phyloP scores from a whole-genome alignment of 2,329 filamentous ascomycete species.

The Sarocladium brachiariae region DNA sequence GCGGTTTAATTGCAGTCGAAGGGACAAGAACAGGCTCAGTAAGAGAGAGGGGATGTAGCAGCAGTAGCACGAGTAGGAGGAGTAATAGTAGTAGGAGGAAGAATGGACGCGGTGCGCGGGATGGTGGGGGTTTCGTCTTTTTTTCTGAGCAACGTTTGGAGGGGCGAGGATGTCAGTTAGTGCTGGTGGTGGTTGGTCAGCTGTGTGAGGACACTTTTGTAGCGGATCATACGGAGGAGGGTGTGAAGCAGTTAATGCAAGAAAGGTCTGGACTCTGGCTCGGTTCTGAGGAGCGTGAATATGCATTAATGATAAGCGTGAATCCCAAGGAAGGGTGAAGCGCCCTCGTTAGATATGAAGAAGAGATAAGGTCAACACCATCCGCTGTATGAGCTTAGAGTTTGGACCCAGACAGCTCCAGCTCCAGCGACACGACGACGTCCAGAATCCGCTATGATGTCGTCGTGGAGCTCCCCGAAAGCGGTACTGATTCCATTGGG shows the following conservation, averaged over 20 bases:
- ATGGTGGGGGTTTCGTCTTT: conserved; percentile 9
- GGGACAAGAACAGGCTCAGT: background rate
- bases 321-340: too few species aligned
- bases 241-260: background rate
- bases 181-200: conserved; percentile 7
- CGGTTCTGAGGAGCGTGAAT: background rate
- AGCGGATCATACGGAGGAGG: background rate
- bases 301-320: background rate
- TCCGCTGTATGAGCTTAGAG: background rate
- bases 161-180: background rate
- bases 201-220: background rate
- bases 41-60: background rate
- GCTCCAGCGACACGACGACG: too few species aligned
- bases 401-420: too few species aligned
- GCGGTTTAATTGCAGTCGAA: background rate
- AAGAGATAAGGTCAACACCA: conserved; percentile 3
- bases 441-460: conserved; percentile 7
- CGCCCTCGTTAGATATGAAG: background rate
- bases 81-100: too few species aligned
- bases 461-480: conserved; percentile 7
- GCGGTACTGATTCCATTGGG: too few species aligned
- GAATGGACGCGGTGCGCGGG: background rate
- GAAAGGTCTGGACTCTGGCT: background rate
- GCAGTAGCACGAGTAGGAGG: too few species aligned
- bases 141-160: background rate